Percentiles rank a stretch among this genome's conserved stretches.
Conservation (phyloP, 1,139 yeast species). For the Scheffersomyces titani region DNA sequence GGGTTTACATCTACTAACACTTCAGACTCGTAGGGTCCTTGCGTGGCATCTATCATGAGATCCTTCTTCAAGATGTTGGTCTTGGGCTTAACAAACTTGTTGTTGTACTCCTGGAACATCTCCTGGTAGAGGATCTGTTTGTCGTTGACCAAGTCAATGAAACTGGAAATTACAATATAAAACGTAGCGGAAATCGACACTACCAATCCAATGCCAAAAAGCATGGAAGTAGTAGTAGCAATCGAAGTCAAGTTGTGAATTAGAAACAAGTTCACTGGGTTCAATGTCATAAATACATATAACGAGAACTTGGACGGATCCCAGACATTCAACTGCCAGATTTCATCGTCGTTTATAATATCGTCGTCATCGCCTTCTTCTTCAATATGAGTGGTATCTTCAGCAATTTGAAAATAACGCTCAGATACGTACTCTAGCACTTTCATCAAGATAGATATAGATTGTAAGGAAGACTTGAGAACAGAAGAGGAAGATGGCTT, state of each 20-base stretch:
- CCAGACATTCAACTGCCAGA: constrained; percentile 55
- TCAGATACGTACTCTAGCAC: background rate
- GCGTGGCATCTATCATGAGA: constrained; percentile 65
- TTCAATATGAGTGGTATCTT: background rate
- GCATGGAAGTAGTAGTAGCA: constrained; percentile 15
- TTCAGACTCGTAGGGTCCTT: constrained; percentile 33
- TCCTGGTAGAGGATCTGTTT: constrained; percentile 63
- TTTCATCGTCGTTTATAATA: constrained; percentile 26
- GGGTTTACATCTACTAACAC: constrained; percentile 33
- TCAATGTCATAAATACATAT: constrained; percentile 47
- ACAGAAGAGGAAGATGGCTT: constrained; percentile 43
- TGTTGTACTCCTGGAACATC: constrained; percentile 62
- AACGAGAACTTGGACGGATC: constrained; percentile 24
- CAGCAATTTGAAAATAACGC: constrained; percentile 3
- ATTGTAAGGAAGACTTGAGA: constrained; percentile 19
- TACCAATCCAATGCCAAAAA: constrained; percentile 14
- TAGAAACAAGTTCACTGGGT: constrained; percentile 53
- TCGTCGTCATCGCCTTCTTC: constrained; percentile 10
- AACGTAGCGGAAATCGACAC: constrained; percentile 38
- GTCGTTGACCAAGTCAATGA: constrained; percentile 53
- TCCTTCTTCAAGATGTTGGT: constrained; percentile 57
- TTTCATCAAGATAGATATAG: constrained; percentile 6
- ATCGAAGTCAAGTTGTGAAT: constrained; percentile 30
- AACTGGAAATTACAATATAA: constrained; percentile 43
- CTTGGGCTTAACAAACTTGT: constrained; percentile 66